Evolutionary conservation across 2,329 filamentous ascomycete species (phyloP).

Genomic region (Calonectria honghensis): DNA sequence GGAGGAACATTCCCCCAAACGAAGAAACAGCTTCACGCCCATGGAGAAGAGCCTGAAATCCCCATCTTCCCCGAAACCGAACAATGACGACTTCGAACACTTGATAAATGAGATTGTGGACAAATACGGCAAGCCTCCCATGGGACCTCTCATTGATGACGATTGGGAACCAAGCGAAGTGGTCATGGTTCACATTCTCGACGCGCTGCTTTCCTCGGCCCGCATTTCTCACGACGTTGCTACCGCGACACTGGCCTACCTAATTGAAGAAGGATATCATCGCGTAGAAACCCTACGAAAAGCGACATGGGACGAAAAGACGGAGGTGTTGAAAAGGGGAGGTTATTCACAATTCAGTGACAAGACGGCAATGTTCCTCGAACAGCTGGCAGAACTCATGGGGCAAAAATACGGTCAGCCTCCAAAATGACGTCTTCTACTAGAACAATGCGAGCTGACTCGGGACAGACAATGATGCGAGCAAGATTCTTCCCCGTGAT

Average conservation of each 20-base stretch:
- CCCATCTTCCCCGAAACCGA: not conserved
- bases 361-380: slow-evolving; percentile 1
- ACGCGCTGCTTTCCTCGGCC: not conserved
- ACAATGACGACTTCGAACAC: not conserved
- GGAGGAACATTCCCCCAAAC: not conserved
- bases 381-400: not conserved
- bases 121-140: slow-evolving; percentile 5
- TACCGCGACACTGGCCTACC: not conserved
- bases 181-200: slow-evolving; percentile 14
- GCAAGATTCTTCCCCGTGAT: slow-evolving; percentile 1
- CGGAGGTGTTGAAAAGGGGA: not conserved
- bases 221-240: not conserved
- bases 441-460: not conserved
- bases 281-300: not conserved
- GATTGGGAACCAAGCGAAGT: not conserved
- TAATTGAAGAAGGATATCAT: slow-evolving; percentile 1
- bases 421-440: not conserved
- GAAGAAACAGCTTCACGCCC: not conserved
- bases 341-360: not conserved
- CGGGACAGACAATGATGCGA: not conserved
- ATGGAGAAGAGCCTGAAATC: not conserved
- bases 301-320: not conserved
- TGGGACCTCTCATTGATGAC: slow-evolving; percentile 12
- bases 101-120: slow-evolving; percentile 5
- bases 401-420: slow-evolving; percentile 3